Conservation (phyloP, 2,329 filamentous ascomycete species). For the Plectosphaerella plurivora region DNA sequence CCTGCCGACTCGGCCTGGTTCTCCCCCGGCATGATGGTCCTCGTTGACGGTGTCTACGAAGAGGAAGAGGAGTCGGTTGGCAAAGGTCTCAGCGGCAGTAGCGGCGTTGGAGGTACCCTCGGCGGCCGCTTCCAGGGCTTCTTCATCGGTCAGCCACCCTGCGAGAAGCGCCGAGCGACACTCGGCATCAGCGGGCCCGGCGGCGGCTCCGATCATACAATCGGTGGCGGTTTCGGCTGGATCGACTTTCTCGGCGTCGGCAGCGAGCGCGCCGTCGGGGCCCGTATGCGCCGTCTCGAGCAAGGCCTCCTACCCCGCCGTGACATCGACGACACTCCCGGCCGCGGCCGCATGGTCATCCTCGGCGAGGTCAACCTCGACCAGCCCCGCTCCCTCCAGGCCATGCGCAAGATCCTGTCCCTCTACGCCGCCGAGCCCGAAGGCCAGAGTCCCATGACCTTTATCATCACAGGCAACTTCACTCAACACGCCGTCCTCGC, state of each 20-base stretch:
- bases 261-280: constrained; percentile 78
- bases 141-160: constrained; percentile 86
- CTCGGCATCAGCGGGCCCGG: constrained; percentile 64
- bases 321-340: constrained; percentile 26
- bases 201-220: constrained; percentile 53
- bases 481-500: constrained; percentile 61
- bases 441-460: constrained; percentile 66
- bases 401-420: constrained; percentile 72
- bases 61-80: constrained; percentile 75
- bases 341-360: constrained; percentile 60
- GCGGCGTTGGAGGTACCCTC: constrained; percentile 82
- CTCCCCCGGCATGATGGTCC: constrained; percentile 89
- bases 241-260: constrained; percentile 92
- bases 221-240: constrained; percentile 88
- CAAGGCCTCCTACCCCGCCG: constrained; percentile 54
- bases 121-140: constrained; percentile 90
- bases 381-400: constrained; percentile 73
- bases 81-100: constrained; percentile 68
- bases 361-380: constrained; percentile 86
- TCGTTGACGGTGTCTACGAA: constrained; percentile 94
- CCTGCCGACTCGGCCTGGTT: constrained; percentile 90
- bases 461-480: constrained; percentile 86
- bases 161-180: constrained; percentile 76
- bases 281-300: constrained; percentile 79
- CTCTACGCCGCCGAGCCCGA: constrained; percentile 65